Conservation (phyloP, 176 grass and related monocot species). For the Zoysia japonica region DNA sequence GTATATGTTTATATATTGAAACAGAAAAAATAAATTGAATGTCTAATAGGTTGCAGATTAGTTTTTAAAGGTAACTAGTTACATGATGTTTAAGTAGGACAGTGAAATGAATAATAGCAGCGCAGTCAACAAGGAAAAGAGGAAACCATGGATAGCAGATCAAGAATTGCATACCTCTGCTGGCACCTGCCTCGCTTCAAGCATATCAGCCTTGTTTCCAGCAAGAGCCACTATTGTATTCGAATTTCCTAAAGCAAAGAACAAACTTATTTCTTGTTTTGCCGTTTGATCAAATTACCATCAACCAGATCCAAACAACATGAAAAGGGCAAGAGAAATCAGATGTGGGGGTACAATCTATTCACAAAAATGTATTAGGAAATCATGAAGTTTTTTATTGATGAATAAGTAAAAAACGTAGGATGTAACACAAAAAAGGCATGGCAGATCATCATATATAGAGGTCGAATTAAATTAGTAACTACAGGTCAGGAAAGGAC, state of each 20-base stretch:
- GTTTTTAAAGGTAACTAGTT: too few relatives aligned
- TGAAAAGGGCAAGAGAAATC: background rate
- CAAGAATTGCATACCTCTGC: slow-evolving; percentile 53
- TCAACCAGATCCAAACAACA: slow-evolving; percentile 27
- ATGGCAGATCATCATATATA: background rate
- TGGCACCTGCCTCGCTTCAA: slow-evolving; percentile 77
- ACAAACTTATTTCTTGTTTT: slow-evolving; percentile 18
- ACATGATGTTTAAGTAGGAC: background rate
- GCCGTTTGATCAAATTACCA: background rate
- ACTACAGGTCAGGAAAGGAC: background rate
- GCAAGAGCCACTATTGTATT: slow-evolving; percentile 88
- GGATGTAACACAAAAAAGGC: background rate
- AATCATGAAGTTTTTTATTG: background rate
- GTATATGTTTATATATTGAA: slow-evolving; percentile 11
- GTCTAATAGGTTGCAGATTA: too few relatives aligned
- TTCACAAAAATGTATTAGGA: background rate
- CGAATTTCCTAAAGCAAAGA: slow-evolving; percentile 58
- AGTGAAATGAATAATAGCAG: background rate
- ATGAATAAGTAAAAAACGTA: slow-evolving; percentile 13
- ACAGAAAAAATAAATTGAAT: background rate
- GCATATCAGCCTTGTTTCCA: slow-evolving; percentile 90
- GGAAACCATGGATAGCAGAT: slow-evolving; percentile 5
- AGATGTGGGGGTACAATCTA: background rate
- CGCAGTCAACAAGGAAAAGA: background rate
- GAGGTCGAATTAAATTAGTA: background rate